Base-by-base conservation (phyloP, 768 basidiomycete genomes). In the Rhizopogon vesiculosus region DNA sequence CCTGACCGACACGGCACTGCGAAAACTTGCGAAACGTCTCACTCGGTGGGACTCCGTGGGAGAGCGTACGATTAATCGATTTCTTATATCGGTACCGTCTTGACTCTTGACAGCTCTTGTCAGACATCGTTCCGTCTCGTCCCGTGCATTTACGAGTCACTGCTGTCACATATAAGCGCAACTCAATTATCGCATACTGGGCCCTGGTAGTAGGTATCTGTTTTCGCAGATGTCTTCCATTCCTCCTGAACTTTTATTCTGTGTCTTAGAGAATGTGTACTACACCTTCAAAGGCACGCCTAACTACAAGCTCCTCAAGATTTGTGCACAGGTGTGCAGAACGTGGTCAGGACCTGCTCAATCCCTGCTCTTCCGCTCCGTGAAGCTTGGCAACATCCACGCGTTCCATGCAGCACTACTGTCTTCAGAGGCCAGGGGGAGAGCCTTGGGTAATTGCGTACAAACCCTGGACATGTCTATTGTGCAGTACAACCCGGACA, bases 331-430 rank as follows among this genome's bases (percentile, higher is more conserved):
- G 38, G 66, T 72, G 16, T 66, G 65, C 44, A 59, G 46, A 15
- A 60, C 59, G 3, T 72, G 68, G 69, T 66, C 64, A 8, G 39
- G 46, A 29, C 66, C 64, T 39, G 69, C 70, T 1, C 70, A 69
- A 53, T 53, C 65, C 1, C 60, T 71, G 0, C 62, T 71, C 48
- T 70, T 71, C 58, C 61, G 41, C 42, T 58, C 60, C 51, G 58
- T 8, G 43, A 55, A 42, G 8, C 31, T 7, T 33, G 31, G 8
- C 31, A 33, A 33, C 10, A 33, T 33, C 31, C 31, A 33, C 31
- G 8, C 31, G 10, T 69, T 65, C 54, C 51, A 43, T 42, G 59
- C 62, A 25, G 64, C 57, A 4, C 43, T 64, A 53, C 38, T 18
- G 3, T 43, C 56, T 12, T 62, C 65, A 48, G 54, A 66, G 13